A percentile compares a stretch with the other conserved stretches of the same genome.
These are phyloP conservation scores for Mucor racemosus DNA, from an alignment of 371 early-diverging fungal species.

Conservation along the genomic window DNA sequence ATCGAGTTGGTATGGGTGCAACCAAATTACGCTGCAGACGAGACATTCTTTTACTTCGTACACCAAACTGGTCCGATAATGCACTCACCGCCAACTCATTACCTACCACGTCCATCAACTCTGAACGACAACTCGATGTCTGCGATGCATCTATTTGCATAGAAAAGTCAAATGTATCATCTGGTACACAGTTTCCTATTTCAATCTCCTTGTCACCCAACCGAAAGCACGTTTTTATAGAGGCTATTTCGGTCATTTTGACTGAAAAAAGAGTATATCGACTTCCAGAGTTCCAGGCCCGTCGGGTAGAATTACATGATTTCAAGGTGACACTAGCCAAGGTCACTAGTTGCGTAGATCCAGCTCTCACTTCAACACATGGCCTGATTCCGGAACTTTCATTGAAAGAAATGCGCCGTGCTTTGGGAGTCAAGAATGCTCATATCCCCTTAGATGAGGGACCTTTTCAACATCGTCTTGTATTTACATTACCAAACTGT, in stretches of 20 bases:
- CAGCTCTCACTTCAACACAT: conserved; percentile 9
- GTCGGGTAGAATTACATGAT: conserved; percentile 31
- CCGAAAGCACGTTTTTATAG: conserved; percentile 33
- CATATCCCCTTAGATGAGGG: conserved; percentile 32
- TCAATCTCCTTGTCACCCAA: conserved; percentile 28
- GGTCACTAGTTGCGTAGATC: conserved; percentile 28
- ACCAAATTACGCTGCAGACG: conserved; percentile 29
- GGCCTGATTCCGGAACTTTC: conserved; percentile 15
- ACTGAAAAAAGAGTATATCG: conserved; percentile 33
- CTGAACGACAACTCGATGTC: conserved; percentile 27
- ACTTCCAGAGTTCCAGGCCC: conserved; percentile 36
- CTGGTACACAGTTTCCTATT: conserved; percentile 41
- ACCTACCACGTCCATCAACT: conserved; percentile 29
- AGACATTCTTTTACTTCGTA: conserved; percentile 36
- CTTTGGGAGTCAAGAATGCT: conserved; percentile 32
- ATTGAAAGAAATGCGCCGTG: conserved; percentile 29
- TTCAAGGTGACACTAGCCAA: conserved; percentile 26
- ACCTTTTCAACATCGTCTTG: conserved; percentile 32
- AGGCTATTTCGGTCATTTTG: conserved; percentile 36
- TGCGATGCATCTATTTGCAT: conserved; percentile 39
- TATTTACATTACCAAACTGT: conserved; percentile 37
- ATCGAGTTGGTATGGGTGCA: conserved; percentile 31
- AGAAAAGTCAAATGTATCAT: conserved; percentile 37
- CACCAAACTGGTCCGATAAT: conserved; percentile 32
- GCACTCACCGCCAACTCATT: conserved; percentile 36